These are phyloP conservation scores for Ciborinia camelliae DNA, from an alignment of 2,329 filamentous ascomycete genomes.

Conservation along the genomic window DNA sequence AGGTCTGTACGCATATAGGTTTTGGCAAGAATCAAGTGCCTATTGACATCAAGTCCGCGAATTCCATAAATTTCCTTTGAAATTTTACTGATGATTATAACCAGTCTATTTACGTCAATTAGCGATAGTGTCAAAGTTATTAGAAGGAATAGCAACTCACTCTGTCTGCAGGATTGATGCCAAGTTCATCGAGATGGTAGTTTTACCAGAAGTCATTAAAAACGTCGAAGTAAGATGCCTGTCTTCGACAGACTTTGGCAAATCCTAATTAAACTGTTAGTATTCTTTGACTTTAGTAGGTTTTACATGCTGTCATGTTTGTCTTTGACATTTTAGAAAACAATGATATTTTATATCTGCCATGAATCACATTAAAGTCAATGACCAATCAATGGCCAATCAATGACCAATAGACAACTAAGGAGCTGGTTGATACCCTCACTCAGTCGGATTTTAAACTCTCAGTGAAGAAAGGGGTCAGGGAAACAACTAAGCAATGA, in stretches of 20 bases:
- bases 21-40: not conserved
- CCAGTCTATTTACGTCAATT: not conserved
- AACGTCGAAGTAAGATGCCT: not conserved
- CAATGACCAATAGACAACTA: not conserved
- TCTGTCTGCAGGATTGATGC: not conserved
- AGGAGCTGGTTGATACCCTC: not conserved
- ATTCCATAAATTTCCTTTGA: not conserved
- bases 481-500: not conserved
- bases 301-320: not conserved
- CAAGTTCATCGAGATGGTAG: not conserved
- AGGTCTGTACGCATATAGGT: not conserved
- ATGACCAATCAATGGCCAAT: not conserved
- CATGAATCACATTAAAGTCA: too few species aligned
- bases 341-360: not conserved
- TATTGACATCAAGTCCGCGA: not conserved
- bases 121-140: not conserved
- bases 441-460: not conserved
- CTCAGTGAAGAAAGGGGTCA: not conserved
- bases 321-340: not conserved
- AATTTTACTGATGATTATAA: not conserved
- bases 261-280: not conserved
- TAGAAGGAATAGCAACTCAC: not conserved
- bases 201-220: not conserved
- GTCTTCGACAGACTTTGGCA: not conserved
- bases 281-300: not conserved